Conservation (phyloP, 2,329 filamentous ascomycete species). For the Sarocladium strictum region DNA sequence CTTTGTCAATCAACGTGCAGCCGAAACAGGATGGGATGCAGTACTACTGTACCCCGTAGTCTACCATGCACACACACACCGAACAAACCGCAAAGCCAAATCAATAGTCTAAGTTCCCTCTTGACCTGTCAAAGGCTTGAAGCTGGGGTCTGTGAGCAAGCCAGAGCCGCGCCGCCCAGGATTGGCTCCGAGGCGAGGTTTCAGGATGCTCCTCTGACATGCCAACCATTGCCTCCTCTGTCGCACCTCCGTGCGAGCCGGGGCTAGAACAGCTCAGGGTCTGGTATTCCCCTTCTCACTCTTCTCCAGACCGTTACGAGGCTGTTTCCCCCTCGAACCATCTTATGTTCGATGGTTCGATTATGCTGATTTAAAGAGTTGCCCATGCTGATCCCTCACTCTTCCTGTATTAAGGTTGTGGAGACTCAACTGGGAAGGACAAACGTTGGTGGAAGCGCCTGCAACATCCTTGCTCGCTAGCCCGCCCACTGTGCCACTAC, state of each 20-base stretch:
- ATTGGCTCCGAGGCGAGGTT: not conserved
- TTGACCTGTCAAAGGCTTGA: not conserved
- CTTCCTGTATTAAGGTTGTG: not conserved
- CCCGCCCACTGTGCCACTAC: too few species aligned
- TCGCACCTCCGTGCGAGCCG: constrained; percentile 5
- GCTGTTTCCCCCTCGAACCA: not conserved
- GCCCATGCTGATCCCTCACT: not conserved
- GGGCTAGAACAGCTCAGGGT: not conserved
- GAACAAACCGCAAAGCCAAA: too few species aligned
- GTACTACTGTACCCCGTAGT: too few species aligned
- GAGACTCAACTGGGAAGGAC: not conserved
- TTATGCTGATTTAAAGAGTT: not conserved
- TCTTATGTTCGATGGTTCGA: not conserved
- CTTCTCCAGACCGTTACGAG: not conserved
- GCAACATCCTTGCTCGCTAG: too few species aligned
- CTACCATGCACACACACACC: too few species aligned
- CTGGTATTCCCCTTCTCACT: not conserved
- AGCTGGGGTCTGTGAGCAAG: too few species aligned
- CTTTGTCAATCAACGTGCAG: too few species aligned
- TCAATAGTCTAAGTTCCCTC: not conserved
- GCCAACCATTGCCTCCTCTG: constrained; percentile 4
- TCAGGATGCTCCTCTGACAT: constrained; percentile 1
- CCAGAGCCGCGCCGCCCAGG: not conserved
- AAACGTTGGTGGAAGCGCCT: not conserved
- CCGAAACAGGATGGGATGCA: too few species aligned